Evolutionary conservation across 345 rosid species (phyloP).

Genomic region (Corchorus capsularis): DNA sequence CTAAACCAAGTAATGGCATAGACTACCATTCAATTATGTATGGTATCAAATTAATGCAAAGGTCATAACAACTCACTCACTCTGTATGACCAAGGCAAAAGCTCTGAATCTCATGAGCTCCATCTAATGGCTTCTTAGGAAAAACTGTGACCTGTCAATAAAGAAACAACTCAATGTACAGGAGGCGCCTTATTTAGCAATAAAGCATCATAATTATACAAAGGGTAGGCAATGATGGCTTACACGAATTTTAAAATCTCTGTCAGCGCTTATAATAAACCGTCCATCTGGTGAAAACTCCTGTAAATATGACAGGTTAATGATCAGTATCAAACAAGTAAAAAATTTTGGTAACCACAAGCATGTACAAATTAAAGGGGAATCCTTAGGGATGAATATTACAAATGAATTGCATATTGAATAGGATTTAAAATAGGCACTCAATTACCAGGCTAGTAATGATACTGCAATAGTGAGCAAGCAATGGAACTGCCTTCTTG

Average conservation of each 20-base stretch:
- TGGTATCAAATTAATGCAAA: neutral
- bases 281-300: slow-evolving; percentile 87
- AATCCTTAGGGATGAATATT: neutral
- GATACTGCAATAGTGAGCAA: slow-evolving; percentile 96
- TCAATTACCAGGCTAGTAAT: slow-evolving; percentile 76
- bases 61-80: slow-evolving; percentile 59
- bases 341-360: neutral
- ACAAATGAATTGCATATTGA: neutral
- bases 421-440: neutral
- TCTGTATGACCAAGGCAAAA: slow-evolving; percentile 97
- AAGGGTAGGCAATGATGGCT: slow-evolving; percentile 24
- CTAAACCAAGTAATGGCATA: neutral
- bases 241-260: slow-evolving; percentile 95
- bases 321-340: neutral
- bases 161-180: slow-evolving; percentile 15
- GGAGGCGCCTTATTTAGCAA: slow-evolving; percentile 14
- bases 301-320: slow-evolving; percentile 40
- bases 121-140: slow-evolving; percentile 78
- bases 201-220: slow-evolving; percentile 10
- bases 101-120: slow-evolving; percentile 94
- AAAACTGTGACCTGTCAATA: slow-evolving; percentile 69
- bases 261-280: slow-evolving; percentile 77
- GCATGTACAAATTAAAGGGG: neutral
- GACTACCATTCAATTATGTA: neutral
- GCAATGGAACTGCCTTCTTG: slow-evolving; percentile 67